Evolutionary conservation across 2,329 filamentous ascomycete genomes (phyloP), one percentile per base, ranked within the genome.

Genomic region (Cytospora chrysosperma): DNA sequence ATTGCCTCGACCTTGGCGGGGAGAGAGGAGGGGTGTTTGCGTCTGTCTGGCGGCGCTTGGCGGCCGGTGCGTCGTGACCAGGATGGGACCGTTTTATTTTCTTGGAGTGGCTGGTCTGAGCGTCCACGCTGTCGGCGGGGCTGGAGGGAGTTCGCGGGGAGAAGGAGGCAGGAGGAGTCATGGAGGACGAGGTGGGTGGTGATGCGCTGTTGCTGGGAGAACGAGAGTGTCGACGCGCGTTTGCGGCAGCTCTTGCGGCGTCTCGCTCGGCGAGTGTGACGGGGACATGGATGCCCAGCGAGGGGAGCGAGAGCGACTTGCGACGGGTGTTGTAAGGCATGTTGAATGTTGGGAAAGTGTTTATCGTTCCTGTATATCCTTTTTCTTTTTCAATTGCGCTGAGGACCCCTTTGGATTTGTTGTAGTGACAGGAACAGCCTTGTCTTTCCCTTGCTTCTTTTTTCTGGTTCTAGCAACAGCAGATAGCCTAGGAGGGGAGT

Each of bases 301-400:
- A 96, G 65, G 92, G 91, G 73, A 98, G 83, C 67, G 93, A 97
- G 69, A 99, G 82, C 74, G 93, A 97, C 82, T 98, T 98, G 78
- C 93, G 89, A 79, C 94, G 91, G 70, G 94, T 98, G 78, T 97
- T 97, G 84, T 97, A 97, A 74, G 90, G 90, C 92, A 97, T 97
- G 72, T 71, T 70, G 67, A 67, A 27, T n/a, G 26, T 17, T 26
- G 43, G 15, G n/a, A n/a, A n/a, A 43, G 32, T 43, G 56, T 54
- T 27, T 43, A 50, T 15, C 9, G 34, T 37, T 37, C 34, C 15
- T 50, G 58, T 34, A n/a, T n/a, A 43, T 43, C 3, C 7, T 21
- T 10, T 13, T 43, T n/a, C n/a, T 27, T 52, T 51, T 30, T 52
- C 40, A 59, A 59, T 54, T 50, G 58, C 50, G 43, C 58, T 49